Evolutionary conservation across 768 basidiomycete genomes (phyloP), one percentile per base, ranked within the genome.

Genomic region (Sporobolomyces phaffii): DNA sequence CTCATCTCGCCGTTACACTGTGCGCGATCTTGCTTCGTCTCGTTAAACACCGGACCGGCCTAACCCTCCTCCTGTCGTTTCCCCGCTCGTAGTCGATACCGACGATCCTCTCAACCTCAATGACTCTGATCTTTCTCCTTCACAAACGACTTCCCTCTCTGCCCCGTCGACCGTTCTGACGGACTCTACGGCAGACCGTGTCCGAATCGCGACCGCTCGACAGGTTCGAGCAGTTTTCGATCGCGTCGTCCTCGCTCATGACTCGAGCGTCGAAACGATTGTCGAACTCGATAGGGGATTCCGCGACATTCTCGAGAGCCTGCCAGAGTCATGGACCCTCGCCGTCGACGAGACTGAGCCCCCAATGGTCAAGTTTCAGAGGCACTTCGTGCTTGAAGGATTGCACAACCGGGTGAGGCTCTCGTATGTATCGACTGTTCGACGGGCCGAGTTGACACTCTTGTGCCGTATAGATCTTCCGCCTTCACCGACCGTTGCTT

Each of bases 101-200:
- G 71, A 72, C 50, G 71, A 72, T 47, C 71, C 71, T 6, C 36
- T 34, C 28, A 72, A 72, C 57, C 58, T 72, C 33, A 72, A 72
- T 57, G 67, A 72, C 51, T 43, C 60, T 13, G 71, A 72, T 33
- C 52, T 72, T 2, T 65, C 64, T 8, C 62, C 67, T 0, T 68
- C 63, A 20, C 64, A 65, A 13, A 62, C 59, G 15, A 20, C 45
- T 15, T 34, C 65, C 31, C 24, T 58, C 4, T 52, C 71, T 7
- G 60, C 64, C 1, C 71, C 71, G 0, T 50, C 60, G 9, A 54
- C 63, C 22, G 64, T 72, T 45, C 67, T 72, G 3, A 72, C 71
- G 33, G 71, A 72, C 58, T 68, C 71, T 11, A 60, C 71, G 20
- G 54, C 71, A 17, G 58, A 65, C 52, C 67, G 71, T 28, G 58